Base-by-base conservation (phyloP, 2,329 filamentous ascomycete species). In the Fusarium tjaetaba region DNA sequence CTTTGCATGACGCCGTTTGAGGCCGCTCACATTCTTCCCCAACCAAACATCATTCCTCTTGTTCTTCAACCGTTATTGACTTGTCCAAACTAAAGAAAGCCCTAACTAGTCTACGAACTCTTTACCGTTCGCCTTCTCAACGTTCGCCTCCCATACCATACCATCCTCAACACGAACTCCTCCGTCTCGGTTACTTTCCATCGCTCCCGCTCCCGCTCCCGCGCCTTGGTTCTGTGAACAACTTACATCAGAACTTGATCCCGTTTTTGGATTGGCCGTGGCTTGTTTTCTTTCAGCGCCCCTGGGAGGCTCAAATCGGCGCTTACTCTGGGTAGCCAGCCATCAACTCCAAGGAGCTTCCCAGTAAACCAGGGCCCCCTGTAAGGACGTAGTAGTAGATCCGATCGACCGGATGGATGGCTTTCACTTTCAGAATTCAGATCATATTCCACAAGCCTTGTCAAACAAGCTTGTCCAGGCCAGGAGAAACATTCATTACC, bases 401-500 rank as follows among this genome's bases (percentile, higher is more conserved):
- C 76, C 65, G 76, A 78, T 78, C 76, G 76, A 69, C 68, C 62
- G 53, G 73, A 68, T 70, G 64, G 46, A 36, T 53, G 53, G 9
- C 39, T 61, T 52, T 60, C 32, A 52, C 64, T 53, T 61, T 71
- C 62, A 76, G 65, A 67, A 49, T 61, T 73, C 62, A 76, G 65
- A 67, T 65, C 65, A 61, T 60, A 57, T 42, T 61, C 55, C 45
- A 32, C 51, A 74, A 72, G 58, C 64, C 63, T 65, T 57, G 20
- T 42, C 10, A 22, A 22, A 46, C 10, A 22, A 46, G 22, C 38
- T 55, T 65, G 39, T 65, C n/a, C 39, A 42, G 57, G 39, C 22
- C 32, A 53, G 28, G 41, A 56, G 43, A 36, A 30, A 28, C 36
- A 32, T 34, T 22, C 24, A 26, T 28, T 32, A n/a, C 30, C 48